Evolutionary conservation across 768 basidiomycete species (phyloP), one percentile per base, ranked within the genome.

Genomic region (Tulasnella sp.): DNA sequence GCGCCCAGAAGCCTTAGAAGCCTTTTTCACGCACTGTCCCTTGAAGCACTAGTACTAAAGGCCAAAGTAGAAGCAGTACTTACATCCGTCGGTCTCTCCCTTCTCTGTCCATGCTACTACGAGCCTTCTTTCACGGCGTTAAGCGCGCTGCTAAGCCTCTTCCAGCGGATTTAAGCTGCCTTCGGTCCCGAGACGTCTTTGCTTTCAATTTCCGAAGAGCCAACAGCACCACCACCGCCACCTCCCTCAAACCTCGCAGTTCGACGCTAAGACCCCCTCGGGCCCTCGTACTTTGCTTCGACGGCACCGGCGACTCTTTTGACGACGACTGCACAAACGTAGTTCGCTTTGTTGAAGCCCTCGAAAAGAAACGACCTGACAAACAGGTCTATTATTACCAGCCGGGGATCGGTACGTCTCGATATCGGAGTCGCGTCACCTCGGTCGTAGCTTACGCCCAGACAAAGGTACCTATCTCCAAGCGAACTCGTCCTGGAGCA

Each of bases 341-440:
- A 51, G 90, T 91, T 75, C 90, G 89, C 81, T 85, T 95, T 48
- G 92, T 91, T 83, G 85, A 87, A 7, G 84, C 94, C 35, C 86
- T 94, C 51, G 87, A 88, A 84, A 92, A 90, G 82, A 89, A 90
- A 74, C 79, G 81, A 51, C 85, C 85, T n/a, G 85, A 87, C 37
- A 81, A 87, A 70, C 91, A 92, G 80, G 82, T 91, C 0, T 86
- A 86, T 81, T 93, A 92, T 82, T 94, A 94, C 81, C 93, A 94
- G 84, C 91, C 90, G 67, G 40, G 83, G 10, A 76, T 76, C 5
- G 75, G 75, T 76, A 7, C n/a, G 75, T 78, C 26, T n/a, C 18
- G 10, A 35, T 23, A 1, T 3, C 39, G 7, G 42, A 44, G 3
- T 26, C 3, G 35, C 16, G 23, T n/a, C n/a, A 6, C 5, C 11